phyloP scores from a whole-genome alignment of 139 green algal species.

The Chlorella sp. region DNA sequence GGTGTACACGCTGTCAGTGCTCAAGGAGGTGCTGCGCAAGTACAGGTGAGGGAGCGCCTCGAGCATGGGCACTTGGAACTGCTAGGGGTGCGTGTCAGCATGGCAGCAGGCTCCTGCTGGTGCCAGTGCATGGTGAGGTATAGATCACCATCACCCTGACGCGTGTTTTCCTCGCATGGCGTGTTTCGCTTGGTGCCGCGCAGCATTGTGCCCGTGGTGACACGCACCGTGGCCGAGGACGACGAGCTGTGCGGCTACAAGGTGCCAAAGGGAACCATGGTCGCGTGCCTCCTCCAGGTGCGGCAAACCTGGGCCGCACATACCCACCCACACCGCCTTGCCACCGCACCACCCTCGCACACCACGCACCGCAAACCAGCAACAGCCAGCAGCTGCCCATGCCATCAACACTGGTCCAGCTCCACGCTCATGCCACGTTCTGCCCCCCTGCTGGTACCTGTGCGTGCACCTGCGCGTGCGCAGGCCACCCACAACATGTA shows the following conservation, averaged over 20 bases:
- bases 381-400: no score
- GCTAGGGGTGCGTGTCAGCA: no score
- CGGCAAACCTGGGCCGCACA: not conserved
- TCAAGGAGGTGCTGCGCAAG: constrained; percentile 81
- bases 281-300: constrained; percentile 58
- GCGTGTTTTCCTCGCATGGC: not conserved
- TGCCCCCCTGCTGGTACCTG: no score
- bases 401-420: no score
- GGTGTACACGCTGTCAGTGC: constrained; percentile 69
- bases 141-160: not conserved
- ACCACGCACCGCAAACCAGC: no score
- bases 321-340: not conserved
- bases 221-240: constrained; percentile 51
- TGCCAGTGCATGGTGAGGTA: not conserved
- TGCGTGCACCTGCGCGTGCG: no score
- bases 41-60: constrained; percentile 41
- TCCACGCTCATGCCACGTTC: no score
- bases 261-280: constrained; percentile 62
- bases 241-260: constrained; percentile 63
- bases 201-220: constrained; percentile 90
- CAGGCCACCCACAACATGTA: constrained; percentile 82
- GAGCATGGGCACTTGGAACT: no score
- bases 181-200: no score
- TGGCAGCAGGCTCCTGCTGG: not conserved
- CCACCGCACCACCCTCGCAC: no score